phyloP scores from a whole-genome alignment of 108 stramenopile species.

The Phaeodactylum tricornutum region DNA sequence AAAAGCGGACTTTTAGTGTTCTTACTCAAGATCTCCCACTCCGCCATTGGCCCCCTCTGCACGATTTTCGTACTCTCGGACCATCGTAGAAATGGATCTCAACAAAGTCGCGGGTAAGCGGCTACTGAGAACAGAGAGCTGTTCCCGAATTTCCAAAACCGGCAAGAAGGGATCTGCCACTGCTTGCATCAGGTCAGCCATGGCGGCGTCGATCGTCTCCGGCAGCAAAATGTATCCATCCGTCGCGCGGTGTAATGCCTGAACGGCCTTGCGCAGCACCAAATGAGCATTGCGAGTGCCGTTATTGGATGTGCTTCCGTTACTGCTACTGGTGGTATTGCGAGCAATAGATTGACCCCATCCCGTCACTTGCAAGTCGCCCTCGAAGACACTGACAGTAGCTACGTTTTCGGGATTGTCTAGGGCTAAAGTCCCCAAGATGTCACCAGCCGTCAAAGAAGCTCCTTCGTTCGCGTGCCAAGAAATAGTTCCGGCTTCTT shows the following conservation, averaged over 20 bases:
- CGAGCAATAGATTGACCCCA: slow-evolving; percentile 37
- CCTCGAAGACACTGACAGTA: slow-evolving; percentile 58
- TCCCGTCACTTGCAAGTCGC: slow-evolving; percentile 49
- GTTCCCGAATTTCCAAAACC: slow-evolving; percentile 87
- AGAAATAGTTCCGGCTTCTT: slow-evolving; percentile 80
- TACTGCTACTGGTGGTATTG: slow-evolving; percentile 4
- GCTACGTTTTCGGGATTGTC: slow-evolving; percentile 92
- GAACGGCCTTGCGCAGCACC: slow-evolving; percentile 61
- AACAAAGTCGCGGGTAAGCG: slow-evolving; percentile 73
- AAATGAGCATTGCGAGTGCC: slow-evolving; percentile 57
- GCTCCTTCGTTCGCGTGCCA: slow-evolving; percentile 89
- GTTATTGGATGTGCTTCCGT: slow-evolving; percentile 9
- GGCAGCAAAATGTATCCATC: slow-evolving; percentile 68
- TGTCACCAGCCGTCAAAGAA: slow-evolving; percentile 83
- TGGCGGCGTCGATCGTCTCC: slow-evolving; percentile 34
- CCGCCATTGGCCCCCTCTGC: too few species aligned
- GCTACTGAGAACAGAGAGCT: slow-evolving; percentile 86
- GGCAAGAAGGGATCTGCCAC: slow-evolving; percentile 75
- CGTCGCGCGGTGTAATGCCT: slow-evolving; percentile 66
- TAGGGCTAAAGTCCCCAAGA: slow-evolving; percentile 85
- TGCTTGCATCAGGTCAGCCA: slow-evolving; percentile 57
- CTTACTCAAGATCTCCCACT: too few species aligned
- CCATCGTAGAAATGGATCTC: slow-evolving; percentile 41
- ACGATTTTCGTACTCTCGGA: too few species aligned
- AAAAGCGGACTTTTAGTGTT: too few species aligned